Evolutionary conservation across 1,284 basidiomycete species (phyloP).

Genomic region (Marasmius fiardii): DNA sequence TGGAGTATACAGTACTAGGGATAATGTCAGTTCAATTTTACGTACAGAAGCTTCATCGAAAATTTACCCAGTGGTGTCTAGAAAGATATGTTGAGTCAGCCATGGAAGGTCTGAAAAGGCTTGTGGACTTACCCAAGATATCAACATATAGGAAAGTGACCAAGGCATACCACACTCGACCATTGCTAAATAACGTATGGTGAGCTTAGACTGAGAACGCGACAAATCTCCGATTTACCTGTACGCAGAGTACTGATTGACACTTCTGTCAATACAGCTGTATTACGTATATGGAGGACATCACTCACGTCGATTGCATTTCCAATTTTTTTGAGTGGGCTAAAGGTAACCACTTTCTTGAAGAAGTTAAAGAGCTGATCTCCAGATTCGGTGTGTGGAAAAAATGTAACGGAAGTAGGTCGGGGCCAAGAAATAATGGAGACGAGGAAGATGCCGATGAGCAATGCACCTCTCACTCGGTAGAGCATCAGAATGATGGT

Average conservation of each 20-base stretch:
- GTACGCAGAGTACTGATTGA: constrained; percentile 44
- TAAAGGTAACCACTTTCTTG: constrained; percentile 81
- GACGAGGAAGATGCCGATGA: constrained; percentile 84
- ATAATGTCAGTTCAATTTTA: not conserved
- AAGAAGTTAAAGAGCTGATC: constrained; percentile 82
- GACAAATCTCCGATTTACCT: constrained; percentile 20
- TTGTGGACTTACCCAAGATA: constrained; percentile 55
- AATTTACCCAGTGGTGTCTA: constrained; percentile 40
- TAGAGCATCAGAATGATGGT: constrained; percentile 83
- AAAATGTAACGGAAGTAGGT: constrained; percentile 75
- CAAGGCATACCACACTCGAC: constrained; percentile 84
- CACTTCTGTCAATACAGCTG: not conserved
- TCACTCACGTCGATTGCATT: constrained; percentile 62
- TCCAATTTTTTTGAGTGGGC: constrained; percentile 30
- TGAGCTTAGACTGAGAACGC: constrained; percentile 1
- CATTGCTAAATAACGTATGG: constrained; percentile 45
- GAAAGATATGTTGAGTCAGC: constrained; percentile 1
- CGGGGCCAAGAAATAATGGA: constrained; percentile 89
- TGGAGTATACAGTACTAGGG: constrained; percentile 82
- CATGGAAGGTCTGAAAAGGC: not conserved
- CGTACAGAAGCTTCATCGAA: not conserved
- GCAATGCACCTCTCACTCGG: constrained; percentile 81
- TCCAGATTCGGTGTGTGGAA: constrained; percentile 71
- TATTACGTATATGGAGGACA: not conserved
- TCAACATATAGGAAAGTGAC: constrained; percentile 90